A percentile compares a stretch with the other conserved stretches of the same genome.
These are phyloP conservation scores for Alisma plantagoaquatica DNA, from an alignment of 106 monocot genomes.

Conservation along the genomic window DNA sequence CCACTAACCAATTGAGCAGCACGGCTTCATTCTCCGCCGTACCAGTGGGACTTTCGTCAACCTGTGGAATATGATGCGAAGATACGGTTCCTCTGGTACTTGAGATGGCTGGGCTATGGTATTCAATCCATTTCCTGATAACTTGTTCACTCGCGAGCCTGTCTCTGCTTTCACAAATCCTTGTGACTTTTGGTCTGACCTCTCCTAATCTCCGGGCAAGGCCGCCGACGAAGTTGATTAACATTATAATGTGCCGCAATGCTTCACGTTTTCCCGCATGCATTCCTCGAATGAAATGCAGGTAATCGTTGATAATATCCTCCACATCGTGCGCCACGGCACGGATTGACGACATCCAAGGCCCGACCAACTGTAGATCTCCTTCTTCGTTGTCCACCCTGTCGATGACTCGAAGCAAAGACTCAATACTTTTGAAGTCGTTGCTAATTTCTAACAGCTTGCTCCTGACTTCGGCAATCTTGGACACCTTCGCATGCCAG, in stretches of 20 bases:
- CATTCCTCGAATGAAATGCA: slow-evolving; percentile 9
- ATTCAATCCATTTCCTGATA: neutral
- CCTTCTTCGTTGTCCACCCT: too few species aligned
- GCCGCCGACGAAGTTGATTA: neutral
- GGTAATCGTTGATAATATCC: slow-evolving; percentile 24
- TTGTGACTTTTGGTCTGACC: slow-evolving; percentile 7
- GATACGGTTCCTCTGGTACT: slow-evolving; percentile 1
- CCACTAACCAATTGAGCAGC: slow-evolving; percentile 9
- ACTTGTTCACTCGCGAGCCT: slow-evolving; percentile 8
- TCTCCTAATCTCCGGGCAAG: slow-evolving; percentile 10
- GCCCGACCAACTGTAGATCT: too few species aligned
- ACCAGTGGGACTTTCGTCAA: slow-evolving; percentile 23
- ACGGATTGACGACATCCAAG: too few species aligned
- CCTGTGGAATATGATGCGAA: too few species aligned
- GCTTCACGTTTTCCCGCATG: neutral
- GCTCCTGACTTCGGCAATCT: too few species aligned
- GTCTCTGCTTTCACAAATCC: slow-evolving; percentile 7
- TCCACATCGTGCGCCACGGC: slow-evolving; percentile 22
- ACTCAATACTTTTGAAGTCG: too few species aligned
- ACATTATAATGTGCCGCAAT: neutral
- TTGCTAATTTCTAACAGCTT: too few species aligned
- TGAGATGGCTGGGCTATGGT: neutral
- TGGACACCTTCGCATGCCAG: too few species aligned
- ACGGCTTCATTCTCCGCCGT: slow-evolving; percentile 3
- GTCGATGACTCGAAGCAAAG: too few species aligned